Evolutionary conservation across 1,284 basidiomycete species (phyloP), one percentile per base, ranked within the genome.

Genomic region (Rhodofomes roseus): DNA sequence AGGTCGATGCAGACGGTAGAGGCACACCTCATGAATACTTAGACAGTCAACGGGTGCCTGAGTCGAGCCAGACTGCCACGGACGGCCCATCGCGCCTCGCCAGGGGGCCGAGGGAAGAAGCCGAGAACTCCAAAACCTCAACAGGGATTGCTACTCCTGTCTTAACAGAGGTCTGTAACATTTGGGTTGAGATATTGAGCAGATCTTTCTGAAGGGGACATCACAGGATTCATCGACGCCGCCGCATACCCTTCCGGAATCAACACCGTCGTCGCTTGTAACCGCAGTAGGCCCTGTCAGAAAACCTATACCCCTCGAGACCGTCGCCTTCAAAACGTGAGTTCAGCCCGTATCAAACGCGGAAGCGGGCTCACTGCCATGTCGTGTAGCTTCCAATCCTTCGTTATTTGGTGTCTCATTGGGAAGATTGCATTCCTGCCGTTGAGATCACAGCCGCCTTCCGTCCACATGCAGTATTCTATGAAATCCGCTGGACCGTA

Each of bases 251-350:
- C 40, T 20, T 14, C n/a, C 18, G 40, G 40, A 18, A 7, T 41
- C n/a, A n/a, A n/a, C n/a, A 41, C 5, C 12, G 5, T 5, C 8
- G 16, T 8, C 23, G n/a, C 8, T 9, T 14, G 43, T 12, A 20
- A 23, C 20, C 41, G 22, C 12, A n/a, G 22, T 25, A 1, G 20
- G 14, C 22, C 22, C 22, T 6, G 20, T 11, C 11, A 23, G 25
- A 23, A 46, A 14, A 14, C 43, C 23, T 7, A 14, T 46, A 20
- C 22, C 25, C 23, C 23, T 46, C 12, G 43, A 46, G 22, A 23
- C 43, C 7, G 43, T 27, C 82, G 79, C 63, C 78, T 83, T 73
- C 91, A 93, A 69, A 89, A 85, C 60, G 50, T 52, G 22, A n/a
- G 50, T 52, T 16, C 8, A 11, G n/a, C 11, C 16, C 16, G 6